phyloP scores from a whole-genome alignment of 2,329 filamentous ascomycete genomes.

The Arthrobotrys musiformis region DNA sequence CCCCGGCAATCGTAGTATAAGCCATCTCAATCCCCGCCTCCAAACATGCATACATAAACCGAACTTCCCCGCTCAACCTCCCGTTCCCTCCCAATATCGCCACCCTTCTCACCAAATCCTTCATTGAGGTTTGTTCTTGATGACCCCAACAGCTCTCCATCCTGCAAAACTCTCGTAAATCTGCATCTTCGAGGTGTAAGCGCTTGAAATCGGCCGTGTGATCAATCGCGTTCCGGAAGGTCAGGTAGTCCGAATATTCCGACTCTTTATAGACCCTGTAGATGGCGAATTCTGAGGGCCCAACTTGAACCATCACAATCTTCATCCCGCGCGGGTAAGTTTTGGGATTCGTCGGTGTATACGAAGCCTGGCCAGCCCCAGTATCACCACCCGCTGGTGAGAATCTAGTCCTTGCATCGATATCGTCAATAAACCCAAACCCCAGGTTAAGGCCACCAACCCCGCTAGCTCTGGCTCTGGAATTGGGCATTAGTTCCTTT shows the following conservation, averaged over 20 bases:
- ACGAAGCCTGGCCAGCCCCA: no score
- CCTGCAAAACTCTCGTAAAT: no score
- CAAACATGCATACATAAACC: conserved; percentile 31
- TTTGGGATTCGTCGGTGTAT: not conserved
- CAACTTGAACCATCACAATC: conserved; percentile 31
- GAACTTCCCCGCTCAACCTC: conserved; percentile 26
- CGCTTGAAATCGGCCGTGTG: not conserved
- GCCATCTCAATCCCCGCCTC: conserved; percentile 5
- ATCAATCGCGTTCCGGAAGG: not conserved
- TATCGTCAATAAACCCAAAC: no score
- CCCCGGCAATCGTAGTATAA: not conserved
- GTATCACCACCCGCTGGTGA: no score
- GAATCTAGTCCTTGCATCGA: no score
- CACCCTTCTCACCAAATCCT: not conserved
- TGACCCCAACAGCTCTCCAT: no score
- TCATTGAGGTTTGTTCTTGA: not conserved
- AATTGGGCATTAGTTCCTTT: no score
- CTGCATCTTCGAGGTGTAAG: not conserved
- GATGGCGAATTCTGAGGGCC: conserved; percentile 1
- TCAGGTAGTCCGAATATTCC: not conserved
- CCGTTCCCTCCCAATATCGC: not conserved
- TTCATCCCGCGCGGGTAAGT: no score
- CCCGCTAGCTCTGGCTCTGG: no score
- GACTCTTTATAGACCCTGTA: conserved; percentile 19
- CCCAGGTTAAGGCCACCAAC: no score